Percentiles rank a stretch among this genome's conserved stretches.
Evolutionary conservation across 2,329 filamentous ascomycete species (phyloP).

Genomic region (Periglandula ipomoeae): DNA sequence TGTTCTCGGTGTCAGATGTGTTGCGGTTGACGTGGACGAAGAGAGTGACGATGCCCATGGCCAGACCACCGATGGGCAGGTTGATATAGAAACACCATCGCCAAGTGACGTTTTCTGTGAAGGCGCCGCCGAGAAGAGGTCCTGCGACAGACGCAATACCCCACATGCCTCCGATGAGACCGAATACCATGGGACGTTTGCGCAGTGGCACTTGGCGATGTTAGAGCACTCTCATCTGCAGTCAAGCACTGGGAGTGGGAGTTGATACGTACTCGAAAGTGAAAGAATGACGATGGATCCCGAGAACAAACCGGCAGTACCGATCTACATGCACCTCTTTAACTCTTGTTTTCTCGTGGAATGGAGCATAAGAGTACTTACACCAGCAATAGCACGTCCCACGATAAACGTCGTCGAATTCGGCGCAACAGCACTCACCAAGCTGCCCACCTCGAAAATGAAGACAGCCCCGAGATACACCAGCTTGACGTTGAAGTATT

Average conservation of each 20-base stretch:
- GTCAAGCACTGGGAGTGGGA: constrained; percentile 19
- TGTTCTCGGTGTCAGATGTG: constrained; percentile 20
- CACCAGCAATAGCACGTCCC: constrained; percentile 41
- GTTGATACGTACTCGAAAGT: constrained; percentile 14
- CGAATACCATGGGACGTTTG: constrained; percentile 45
- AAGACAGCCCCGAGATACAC: constrained; percentile 33
- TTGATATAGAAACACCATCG: constrained; percentile 43
- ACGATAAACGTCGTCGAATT: constrained; percentile 40
- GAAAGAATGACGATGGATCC: constrained; percentile 38
- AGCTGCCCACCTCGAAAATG: constrained; percentile 35
- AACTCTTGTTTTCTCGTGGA: too few species aligned
- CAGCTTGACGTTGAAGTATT: constrained; percentile 39
- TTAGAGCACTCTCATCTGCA: constrained; percentile 1
- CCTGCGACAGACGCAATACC: constrained; percentile 44
- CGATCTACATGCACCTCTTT: constrained; percentile 23
- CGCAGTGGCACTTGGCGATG: constrained; percentile 35
- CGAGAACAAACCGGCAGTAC: constrained; percentile 41
- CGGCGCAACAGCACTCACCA: constrained; percentile 35
- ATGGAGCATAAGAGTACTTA: constrained; percentile 11
- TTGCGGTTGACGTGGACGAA: constrained; percentile 33
- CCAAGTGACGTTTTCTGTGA: constrained; percentile 41
- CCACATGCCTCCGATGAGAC: constrained; percentile 46
- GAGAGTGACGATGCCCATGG: constrained; percentile 38
- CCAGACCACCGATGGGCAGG: constrained; percentile 36
- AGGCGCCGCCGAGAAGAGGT: constrained; percentile 40